Evolutionary conservation across 164 flowering plant species (phyloP).

Genomic region (Nymphaea thermarum): DNA sequence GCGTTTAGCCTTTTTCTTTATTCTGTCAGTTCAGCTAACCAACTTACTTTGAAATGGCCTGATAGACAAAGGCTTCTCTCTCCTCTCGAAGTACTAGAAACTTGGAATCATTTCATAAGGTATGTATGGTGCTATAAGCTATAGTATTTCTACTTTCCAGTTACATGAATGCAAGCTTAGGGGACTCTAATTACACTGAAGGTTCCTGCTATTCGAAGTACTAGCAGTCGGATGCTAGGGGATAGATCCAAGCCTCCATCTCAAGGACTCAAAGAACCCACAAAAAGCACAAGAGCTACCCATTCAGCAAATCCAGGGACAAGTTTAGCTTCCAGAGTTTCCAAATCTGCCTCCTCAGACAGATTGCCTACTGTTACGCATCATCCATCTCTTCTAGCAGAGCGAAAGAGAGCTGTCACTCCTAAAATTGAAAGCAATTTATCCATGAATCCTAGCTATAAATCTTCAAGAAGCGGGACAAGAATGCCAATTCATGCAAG

Average conservation of each 20-base stretch:
- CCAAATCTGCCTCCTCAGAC: not conserved
- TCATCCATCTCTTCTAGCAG: not conserved
- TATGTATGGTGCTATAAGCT: not conserved
- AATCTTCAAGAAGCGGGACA: not conserved
- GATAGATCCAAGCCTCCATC: not conserved
- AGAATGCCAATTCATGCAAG: not conserved
- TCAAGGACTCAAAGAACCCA: not conserved
- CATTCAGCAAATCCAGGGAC: not conserved
- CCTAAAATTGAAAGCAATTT: not conserved
- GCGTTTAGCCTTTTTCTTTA: not conserved
- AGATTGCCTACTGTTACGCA: not conserved
- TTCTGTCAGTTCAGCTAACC: not conserved
- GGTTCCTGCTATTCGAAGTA: not conserved
- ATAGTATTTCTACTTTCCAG: not conserved
- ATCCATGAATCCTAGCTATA: not conserved
- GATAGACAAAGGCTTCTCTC: not conserved
- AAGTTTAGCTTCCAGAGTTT: not conserved
- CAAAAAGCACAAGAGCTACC: not conserved
- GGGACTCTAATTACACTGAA: not conserved
- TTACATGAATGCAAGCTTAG: not conserved
- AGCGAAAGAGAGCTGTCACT: not conserved
- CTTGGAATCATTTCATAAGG: not conserved
- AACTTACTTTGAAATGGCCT: not conserved
- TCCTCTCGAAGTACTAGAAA: not conserved
- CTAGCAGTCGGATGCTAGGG: not conserved